Evolutionary conservation across 1,284 basidiomycete genomes (phyloP).

Genomic region (Cutaneotrichosporon curvatum): DNA sequence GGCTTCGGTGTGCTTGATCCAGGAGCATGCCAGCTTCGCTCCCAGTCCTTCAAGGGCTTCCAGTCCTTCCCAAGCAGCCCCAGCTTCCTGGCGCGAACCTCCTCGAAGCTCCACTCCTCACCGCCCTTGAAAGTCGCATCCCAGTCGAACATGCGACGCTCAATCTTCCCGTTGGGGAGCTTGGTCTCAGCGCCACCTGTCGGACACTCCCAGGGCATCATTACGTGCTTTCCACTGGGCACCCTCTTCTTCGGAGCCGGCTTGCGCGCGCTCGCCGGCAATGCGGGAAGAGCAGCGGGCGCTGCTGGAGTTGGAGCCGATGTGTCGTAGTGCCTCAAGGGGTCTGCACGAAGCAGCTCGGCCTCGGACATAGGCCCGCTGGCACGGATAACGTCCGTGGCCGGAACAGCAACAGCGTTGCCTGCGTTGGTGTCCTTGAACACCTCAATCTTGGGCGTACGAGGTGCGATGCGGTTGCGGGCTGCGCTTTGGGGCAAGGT

Average conservation of each 20-base stretch:
- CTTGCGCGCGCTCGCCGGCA: constrained; percentile 29
- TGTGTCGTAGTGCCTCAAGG: constrained; percentile 51
- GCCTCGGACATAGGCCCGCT: constrained; percentile 43
- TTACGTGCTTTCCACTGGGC: constrained; percentile 10
- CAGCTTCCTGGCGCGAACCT: constrained; percentile 42
- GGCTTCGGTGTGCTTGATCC: constrained; percentile 38
- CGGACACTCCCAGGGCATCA: constrained; percentile 37
- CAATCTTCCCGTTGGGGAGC: constrained; percentile 37
- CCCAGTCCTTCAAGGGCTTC: constrained; percentile 41
- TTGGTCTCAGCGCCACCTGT: constrained; percentile 36
- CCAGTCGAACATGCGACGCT: constrained; percentile 46
- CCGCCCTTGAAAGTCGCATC: constrained; percentile 40
- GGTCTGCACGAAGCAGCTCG: constrained; percentile 53
- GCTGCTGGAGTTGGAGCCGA: constrained; percentile 22
- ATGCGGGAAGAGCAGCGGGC: constrained; percentile 21
- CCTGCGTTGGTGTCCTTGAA: constrained; percentile 47
- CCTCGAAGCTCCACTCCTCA: constrained; percentile 47
- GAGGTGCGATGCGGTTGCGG: constrained; percentile 30
- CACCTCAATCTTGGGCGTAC: constrained; percentile 50
- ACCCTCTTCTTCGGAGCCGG: constrained; percentile 11
- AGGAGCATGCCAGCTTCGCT: constrained; percentile 39
- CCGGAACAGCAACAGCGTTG: neutral
- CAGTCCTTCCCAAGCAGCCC: constrained; percentile 41
- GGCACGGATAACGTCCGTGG: constrained; percentile 18
- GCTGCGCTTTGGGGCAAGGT: constrained; percentile 43